Percentiles rank a stretch among this genome's conserved stretches.
These are phyloP conservation scores for Neofusicoccum cordaticola DNA, from an alignment of 2,329 filamentous ascomycete genomes.

Conservation along the genomic window DNA sequence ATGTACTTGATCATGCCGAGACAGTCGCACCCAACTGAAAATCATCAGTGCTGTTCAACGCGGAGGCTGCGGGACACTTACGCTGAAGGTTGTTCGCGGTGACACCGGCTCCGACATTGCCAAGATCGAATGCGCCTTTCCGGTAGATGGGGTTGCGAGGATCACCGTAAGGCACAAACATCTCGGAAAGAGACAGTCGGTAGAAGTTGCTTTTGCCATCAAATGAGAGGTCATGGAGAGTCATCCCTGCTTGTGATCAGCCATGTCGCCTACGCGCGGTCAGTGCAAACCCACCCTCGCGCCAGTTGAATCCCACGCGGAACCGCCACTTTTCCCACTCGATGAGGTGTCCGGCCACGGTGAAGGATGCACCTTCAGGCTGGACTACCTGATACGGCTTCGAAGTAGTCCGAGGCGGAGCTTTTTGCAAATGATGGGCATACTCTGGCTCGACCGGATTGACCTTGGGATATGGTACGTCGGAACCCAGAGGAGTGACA, in stretches of 20 bases:
- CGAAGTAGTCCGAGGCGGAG: too few species aligned
- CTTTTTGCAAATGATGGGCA: too few species aligned
- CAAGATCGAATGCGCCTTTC: conserved; percentile 46
- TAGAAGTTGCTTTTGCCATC: conserved; percentile 42
- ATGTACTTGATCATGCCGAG: conserved; percentile 46
- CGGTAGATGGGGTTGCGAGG: conserved; percentile 40
- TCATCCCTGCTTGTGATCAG: conserved; percentile 28
- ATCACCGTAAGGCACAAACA: conserved; percentile 48
- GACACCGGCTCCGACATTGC: conserved; percentile 42
- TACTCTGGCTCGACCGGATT: too few species aligned
- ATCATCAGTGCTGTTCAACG: too few species aligned
- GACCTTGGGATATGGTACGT: too few species aligned
- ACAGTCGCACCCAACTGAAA: conserved; percentile 41
- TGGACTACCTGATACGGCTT: conserved; percentile 23
- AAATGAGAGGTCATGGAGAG: conserved; percentile 42
- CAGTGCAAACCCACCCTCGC: conserved; percentile 26
- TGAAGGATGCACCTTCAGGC: conserved; percentile 28
- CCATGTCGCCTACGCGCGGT: too few species aligned
- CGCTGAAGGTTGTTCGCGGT: conserved; percentile 42
- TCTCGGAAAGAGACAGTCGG: conserved; percentile 42
- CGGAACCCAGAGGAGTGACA: too few species aligned
- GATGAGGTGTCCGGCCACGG: conserved; percentile 22
- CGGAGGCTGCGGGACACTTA: too few species aligned
- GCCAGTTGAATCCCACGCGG: conserved; percentile 46
- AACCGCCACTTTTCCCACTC: conserved; percentile 46